These are phyloP conservation scores for Lentinula sp. DNA, from an alignment of 768 basidiomycete genomes.

Conservation along the genomic window DNA sequence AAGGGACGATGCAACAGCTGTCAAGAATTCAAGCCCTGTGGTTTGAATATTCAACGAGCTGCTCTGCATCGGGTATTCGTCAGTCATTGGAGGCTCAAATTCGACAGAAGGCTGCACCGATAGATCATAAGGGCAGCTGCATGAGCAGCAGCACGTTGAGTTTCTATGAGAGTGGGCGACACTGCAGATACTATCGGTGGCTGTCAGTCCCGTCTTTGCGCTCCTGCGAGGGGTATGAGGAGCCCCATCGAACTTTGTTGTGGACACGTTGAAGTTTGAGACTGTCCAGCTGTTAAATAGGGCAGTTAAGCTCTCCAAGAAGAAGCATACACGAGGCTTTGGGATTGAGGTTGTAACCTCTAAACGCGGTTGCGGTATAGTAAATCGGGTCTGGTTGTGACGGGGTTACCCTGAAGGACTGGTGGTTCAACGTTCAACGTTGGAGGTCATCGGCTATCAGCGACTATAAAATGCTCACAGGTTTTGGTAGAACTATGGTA, in stretches of 20 bases:
- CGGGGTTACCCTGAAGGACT: conserved; percentile 2
- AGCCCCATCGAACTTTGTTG: not conserved
- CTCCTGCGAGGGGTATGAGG: not conserved
- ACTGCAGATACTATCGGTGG: not conserved
- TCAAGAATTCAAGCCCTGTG: not conserved
- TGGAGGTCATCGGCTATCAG: not conserved
- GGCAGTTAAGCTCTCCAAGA: not conserved
- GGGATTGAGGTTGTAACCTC: not conserved
- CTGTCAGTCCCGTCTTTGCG: not conserved
- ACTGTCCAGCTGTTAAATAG: not conserved
- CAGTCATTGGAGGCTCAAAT: not conserved
- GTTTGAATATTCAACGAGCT: not conserved
- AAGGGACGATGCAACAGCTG: not conserved
- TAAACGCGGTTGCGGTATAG: not conserved
- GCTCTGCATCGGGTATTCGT: not conserved
- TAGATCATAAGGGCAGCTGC: not conserved
- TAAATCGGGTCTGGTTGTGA: conserved; percentile 5
- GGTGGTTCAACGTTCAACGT: not conserved
- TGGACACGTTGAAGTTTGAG: conserved; percentile 3
- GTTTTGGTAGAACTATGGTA: conserved; percentile 1
- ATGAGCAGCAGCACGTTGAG: conserved; percentile 2
- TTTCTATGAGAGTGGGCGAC: not conserved
- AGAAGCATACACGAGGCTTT: not conserved
- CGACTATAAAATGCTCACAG: not conserved
- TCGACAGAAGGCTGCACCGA: not conserved